Base-by-base conservation (phyloP, 805 yeast genomes). In the Vanderwaltozyma polyspora region DNA sequence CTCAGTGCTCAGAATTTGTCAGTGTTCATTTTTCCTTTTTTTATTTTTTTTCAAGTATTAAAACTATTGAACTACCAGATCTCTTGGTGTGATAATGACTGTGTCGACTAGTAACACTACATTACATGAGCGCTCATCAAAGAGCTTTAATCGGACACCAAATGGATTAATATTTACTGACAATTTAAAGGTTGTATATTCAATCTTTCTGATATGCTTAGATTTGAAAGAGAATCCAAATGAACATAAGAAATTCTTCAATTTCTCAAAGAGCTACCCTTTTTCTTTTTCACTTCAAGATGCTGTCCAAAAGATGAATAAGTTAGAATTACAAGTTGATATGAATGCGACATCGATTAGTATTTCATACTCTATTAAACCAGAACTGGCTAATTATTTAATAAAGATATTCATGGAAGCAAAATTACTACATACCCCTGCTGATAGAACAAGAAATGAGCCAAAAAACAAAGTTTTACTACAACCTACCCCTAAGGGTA, bases 401-500 rank as follows among this genome's bases (percentile, higher is more conserved):
- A 35, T 81, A 4, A 58, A 58, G 23, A 54, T 61, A 18, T 80
- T 78, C 47, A 74, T 71, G 64, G 60, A 62, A 2, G 79, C 83
- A 0, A 75, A 73, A 41, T 56, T 84, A 2, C 44, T 85, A 8
- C 94, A 85, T 51, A 70, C 73, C 11, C 94, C 94, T 0, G 70
- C 72, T 3, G 86, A 80, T 41, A 62, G 89, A 46, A 84, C 94
- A 0, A 52, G 80, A 28, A 42, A 51, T 11, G 59, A 52, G 28
- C 66, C 76, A 5, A 68, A 67, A 33, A 57, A 48, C 0, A 61
- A 57, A 4, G 60, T 64, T 0, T 39, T 63, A 2, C 50, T 84
- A 19, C 96, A 89, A 51, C 94, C 95, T 4, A 84, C 95, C 0
- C 86, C 96, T 0, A 89, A 89, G 49, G 97, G 96, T 1, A 74